These are phyloP conservation scores for Alternaria angustiovoidea DNA, from an alignment of 2,329 filamentous ascomycete genomes.

Conservation along the genomic window DNA sequence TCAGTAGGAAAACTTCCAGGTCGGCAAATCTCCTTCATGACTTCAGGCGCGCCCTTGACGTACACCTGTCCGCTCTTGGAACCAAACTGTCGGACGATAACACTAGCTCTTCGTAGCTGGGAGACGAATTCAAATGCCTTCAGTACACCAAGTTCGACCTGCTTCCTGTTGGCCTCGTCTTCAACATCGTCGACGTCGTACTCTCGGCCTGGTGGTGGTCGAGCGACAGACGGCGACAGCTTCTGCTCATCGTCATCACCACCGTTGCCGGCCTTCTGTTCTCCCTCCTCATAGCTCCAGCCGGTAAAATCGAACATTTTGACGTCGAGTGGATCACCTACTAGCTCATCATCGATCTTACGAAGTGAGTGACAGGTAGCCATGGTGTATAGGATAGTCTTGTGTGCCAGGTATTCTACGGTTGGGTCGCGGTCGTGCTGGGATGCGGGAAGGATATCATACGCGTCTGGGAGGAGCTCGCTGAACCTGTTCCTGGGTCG, in stretches of 20 bases:
- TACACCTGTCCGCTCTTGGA: conserved; percentile 85
- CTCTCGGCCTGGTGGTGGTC: conserved; percentile 72
- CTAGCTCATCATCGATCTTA: conserved; percentile 83
- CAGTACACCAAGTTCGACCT: conserved; percentile 86
- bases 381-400: conserved; percentile 89
- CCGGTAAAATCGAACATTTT: conserved; percentile 99
- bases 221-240: conserved; percentile 86
- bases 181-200: conserved; percentile 64
- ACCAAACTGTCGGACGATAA: conserved; percentile 88
- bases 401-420: conserved; percentile 67
- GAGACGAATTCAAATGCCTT: conserved; percentile 96
- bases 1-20: conserved; percentile 84
- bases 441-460: conserved; percentile 64
- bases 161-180: conserved; percentile 55
- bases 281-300: conserved; percentile 92
- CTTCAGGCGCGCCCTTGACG: conserved; percentile 96
- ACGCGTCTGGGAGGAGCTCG: conserved; percentile 74
- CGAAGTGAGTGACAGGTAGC: conserved; percentile 94
- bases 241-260: conserved; percentile 78
- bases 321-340: conserved; percentile 92
- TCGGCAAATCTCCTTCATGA: conserved; percentile 91
- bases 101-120: conserved; percentile 88
- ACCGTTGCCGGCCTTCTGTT: conserved; percentile 66
- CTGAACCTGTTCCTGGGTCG: conserved; percentile 71
- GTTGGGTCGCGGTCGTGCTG: conserved; percentile 66